phyloP scores from a whole-genome alignment of 495 filamentous ascomycete species.

The Thermothielavioides terrestris region DNA sequence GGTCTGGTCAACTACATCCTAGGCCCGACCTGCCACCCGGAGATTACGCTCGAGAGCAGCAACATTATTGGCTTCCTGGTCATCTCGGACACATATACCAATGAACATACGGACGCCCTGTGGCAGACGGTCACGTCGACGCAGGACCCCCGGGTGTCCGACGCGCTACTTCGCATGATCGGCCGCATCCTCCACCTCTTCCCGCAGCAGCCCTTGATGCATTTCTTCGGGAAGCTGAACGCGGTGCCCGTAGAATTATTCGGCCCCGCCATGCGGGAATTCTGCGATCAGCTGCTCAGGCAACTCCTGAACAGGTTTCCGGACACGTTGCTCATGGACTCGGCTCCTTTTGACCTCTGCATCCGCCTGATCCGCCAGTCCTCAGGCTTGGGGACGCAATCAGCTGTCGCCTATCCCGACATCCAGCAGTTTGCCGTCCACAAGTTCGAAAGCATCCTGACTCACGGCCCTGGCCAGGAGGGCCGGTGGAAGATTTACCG shows the following conservation, averaged over 20 bases:
- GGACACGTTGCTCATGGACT: conserved; percentile 8
- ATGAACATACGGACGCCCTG: conserved; percentile 65
- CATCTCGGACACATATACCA: conserved; percentile 66
- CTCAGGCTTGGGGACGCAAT: conserved; percentile 33
- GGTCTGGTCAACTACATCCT: conserved; percentile 78
- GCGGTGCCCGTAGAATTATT: conserved; percentile 55
- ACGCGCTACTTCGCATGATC: conserved; percentile 73
- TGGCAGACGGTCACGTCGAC: conserved; percentile 80
- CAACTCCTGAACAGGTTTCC: conserved; percentile 18
- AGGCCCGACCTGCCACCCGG: conserved; percentile 83
- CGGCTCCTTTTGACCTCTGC: conserved; percentile 46
- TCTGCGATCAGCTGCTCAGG: conserved; percentile 34
- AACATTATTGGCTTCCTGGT: conserved; percentile 85
- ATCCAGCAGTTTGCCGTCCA: conserved; percentile 51
- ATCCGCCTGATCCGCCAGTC: conserved; percentile 63
- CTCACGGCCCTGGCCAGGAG: conserved; percentile 24
- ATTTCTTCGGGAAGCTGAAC: conserved; percentile 66
- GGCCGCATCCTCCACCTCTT: conserved; percentile 54
- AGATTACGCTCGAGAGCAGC: conserved; percentile 69
- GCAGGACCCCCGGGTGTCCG: conserved; percentile 74
- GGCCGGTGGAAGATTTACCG: conserved; percentile 33
- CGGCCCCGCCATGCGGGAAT: conserved; percentile 48
- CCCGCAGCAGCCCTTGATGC: conserved; percentile 46
- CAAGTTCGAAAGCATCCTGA: conserved; percentile 30
- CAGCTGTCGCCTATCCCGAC: conserved; percentile 34